Base-by-base conservation (phyloP, 176 grass and related monocot genomes). In the Saccharum spontaneum region DNA sequence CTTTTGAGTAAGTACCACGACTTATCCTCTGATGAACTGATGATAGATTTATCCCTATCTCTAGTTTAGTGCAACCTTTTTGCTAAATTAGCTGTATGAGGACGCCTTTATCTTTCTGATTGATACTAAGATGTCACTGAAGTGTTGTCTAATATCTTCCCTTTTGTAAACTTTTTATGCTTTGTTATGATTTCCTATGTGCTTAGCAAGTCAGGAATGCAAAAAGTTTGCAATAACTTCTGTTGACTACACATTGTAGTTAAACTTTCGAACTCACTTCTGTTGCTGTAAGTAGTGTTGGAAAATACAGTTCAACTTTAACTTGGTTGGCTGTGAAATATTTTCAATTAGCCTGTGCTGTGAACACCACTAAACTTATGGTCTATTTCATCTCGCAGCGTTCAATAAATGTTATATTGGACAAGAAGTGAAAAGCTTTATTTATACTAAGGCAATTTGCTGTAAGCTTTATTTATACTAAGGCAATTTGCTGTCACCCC, bases 1-100 rank as follows among this genome's bases (percentile, higher is more conserved):
- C 50, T 89, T 38, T 41, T 63, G 39, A 71, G 88, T 89, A 85
- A 89, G 88, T 70, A 71, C 20, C 30, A 59, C 23, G 66, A 2
- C 67, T 66, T 74, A 22, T 45, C 60, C 28, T 61, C 46, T 65
- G 2, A 36, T 70, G 31, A 79, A 28, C 23, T 67, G 43, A 23
- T 48, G 28, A 33, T 67, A 30, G 40, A 59, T 64, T 71, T 71
- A 4, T 41, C 31, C 82, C 50, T 78, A 8, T 83, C 60, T 78
- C 16, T 72, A 64, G 13, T 72, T 86, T 33, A 66, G 8, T 46
- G 33, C 39, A 8, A 18, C 12, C 17, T 57, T 59, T 88, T 69
- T 72, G 24, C 8, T 76, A 59, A 68, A 70, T 15, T 62, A 46
- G 5, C 68, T 57, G 59, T 38, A 65, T 69, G 14, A 7, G n/a